Evolutionary conservation across 805 yeast genomes (phyloP).

Genomic region (Yarrowia bubula): DNA sequence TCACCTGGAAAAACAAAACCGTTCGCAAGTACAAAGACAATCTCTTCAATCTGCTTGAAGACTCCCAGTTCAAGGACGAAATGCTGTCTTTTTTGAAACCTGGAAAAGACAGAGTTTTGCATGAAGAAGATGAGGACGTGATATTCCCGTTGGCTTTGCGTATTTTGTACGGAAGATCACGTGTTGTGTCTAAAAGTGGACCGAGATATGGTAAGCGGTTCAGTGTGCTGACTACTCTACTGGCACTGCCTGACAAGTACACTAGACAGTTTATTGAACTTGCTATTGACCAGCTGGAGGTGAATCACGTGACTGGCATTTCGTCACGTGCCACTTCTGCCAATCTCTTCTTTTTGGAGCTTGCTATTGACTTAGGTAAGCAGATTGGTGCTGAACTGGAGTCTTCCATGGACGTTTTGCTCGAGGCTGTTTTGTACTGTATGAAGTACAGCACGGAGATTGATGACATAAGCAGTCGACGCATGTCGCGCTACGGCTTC

Average conservation of each 20-base stretch:
- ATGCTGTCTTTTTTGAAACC: constrained; percentile 59
- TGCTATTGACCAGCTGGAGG: constrained; percentile 55
- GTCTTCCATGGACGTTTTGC: constrained; percentile 48
- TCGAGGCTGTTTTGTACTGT: constrained; percentile 58
- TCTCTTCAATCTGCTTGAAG: constrained; percentile 73
- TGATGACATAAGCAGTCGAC: constrained; percentile 45
- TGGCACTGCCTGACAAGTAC: constrained; percentile 43
- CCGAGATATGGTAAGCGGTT: constrained; percentile 67
- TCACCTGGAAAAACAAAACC: constrained; percentile 59
- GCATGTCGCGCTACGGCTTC: constrained; percentile 64
- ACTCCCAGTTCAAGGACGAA: constrained; percentile 82
- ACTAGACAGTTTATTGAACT: constrained; percentile 60
- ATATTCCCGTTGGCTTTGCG: constrained; percentile 74
- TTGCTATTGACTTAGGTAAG: constrained; percentile 54
- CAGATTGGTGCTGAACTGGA: constrained; percentile 60
- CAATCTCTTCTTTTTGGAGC: background rate
- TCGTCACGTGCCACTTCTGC: too few species aligned
- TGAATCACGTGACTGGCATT: background rate
- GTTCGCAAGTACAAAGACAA: constrained; percentile 70
- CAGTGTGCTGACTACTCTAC: constrained; percentile 35
- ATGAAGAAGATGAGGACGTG: constrained; percentile 54
- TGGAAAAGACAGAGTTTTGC: constrained; percentile 51
- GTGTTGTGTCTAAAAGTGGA: constrained; percentile 56
- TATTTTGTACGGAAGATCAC: constrained; percentile 83
- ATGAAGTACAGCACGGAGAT: constrained; percentile 52